Evolutionary conservation across 768 basidiomycete species (phyloP).

Genomic region (Tricholoma saponaceum): DNA sequence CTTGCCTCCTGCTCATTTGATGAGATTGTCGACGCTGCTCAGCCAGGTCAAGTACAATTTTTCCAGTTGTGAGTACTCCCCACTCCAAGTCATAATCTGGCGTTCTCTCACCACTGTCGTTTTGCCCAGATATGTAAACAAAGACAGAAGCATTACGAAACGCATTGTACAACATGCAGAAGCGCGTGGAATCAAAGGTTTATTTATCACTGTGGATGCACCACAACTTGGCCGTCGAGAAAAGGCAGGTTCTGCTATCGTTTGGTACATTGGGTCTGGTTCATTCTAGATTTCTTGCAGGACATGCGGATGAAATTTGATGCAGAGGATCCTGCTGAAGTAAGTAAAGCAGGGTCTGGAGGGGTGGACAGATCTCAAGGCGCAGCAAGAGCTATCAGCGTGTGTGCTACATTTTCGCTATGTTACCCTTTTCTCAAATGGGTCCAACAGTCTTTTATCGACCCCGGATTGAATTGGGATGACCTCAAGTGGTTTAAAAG

Average conservation of each 20-base stretch:
- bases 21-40: conserved; percentile 85
- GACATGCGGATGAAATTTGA: conserved; percentile 98
- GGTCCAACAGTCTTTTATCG: conserved; percentile 77
- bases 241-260: conserved; percentile 39
- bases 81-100: neutral
- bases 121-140: conserved; percentile 76
- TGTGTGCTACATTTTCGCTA: conserved; percentile 27
- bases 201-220: conserved; percentile 98
- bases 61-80: conserved; percentile 63
- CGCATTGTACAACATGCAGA: conserved; percentile 90
- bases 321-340: conserved; percentile 64
- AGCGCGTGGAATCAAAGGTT: conserved; percentile 81
- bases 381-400: conserved; percentile 90
- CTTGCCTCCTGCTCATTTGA: conserved; percentile 95
- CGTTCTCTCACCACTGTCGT: neutral
- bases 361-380: conserved; percentile 83
- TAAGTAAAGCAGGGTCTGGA: conserved; percentile 45
- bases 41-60: conserved; percentile 77
- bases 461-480: conserved; percentile 83
- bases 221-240: conserved; percentile 93
- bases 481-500: conserved; percentile 81
- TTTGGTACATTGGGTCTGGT: neutral
- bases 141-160: conserved; percentile 80
- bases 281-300: conserved; percentile 18
- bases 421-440: neutral